These are phyloP conservation scores for Fusarium nelsonii DNA, from an alignment of 2,329 filamentous ascomycete genomes.

Conservation along the genomic window DNA sequence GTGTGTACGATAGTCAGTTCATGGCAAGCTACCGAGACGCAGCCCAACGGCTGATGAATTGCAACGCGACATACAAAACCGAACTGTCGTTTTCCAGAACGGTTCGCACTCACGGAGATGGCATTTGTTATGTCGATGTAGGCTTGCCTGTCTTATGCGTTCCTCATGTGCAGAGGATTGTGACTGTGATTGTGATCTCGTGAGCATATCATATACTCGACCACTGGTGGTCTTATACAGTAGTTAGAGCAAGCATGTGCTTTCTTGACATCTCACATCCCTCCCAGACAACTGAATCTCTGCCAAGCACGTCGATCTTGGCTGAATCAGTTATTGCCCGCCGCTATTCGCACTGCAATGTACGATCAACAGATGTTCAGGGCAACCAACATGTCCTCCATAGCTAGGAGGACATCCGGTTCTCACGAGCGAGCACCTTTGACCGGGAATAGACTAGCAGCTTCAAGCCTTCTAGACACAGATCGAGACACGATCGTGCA, in stretches of 20 bases:
- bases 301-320: constrained; percentile 4
- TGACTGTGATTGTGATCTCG: constrained; percentile 40
- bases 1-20: neutral
- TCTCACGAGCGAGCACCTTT: constrained; percentile 14
- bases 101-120: neutral
- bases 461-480: constrained; percentile 34
- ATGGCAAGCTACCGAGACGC: neutral
- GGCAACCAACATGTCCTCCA: constrained; percentile 30
- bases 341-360: constrained; percentile 18
- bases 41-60: neutral
- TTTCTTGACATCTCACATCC: constrained; percentile 25
- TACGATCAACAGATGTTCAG: constrained; percentile 26
- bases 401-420: constrained; percentile 21
- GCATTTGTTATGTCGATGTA: neutral
- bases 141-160: constrained; percentile 12
- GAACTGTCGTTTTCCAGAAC: neutral
- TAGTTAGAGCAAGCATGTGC: constrained; percentile 22
- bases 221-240: neutral
- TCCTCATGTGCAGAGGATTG: constrained; percentile 20
- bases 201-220: constrained; percentile 24
- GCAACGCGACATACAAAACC: neutral
- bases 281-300: constrained; percentile 34
- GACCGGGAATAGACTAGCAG: constrained; percentile 28
- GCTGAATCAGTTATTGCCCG: constrained; percentile 16
- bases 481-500: constrained; percentile 37